A percentile compares a stretch with the other conserved stretches of the same genome.
These are phyloP conservation scores for Glutinoglossum americanum DNA, from an alignment of 495 filamentous ascomycete genomes.

Conservation along the genomic window DNA sequence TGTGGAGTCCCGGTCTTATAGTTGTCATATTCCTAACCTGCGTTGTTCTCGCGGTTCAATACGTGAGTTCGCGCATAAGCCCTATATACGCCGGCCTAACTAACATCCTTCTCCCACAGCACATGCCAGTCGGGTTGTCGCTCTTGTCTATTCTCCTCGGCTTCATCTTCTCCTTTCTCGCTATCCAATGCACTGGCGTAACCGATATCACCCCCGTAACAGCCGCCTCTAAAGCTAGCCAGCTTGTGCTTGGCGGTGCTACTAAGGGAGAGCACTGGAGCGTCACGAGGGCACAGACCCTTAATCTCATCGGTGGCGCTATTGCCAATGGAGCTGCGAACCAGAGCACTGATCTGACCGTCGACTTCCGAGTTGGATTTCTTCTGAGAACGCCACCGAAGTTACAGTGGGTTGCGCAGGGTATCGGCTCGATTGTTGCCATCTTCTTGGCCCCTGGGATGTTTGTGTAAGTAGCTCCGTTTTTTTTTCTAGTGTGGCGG, in stretches of 20 bases:
- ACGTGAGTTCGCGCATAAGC: constrained; percentile 14
- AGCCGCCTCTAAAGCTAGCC: constrained; percentile 42
- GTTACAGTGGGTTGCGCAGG: constrained; percentile 42
- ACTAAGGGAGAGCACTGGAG: constrained; percentile 26
- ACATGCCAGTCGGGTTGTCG: constrained; percentile 26
- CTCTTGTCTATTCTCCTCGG: constrained; percentile 38
- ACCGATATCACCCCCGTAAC: constrained; percentile 45
- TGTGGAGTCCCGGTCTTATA: constrained; percentile 33
- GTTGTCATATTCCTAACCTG: constrained; percentile 29
- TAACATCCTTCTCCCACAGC: neutral
- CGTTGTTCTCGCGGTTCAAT: constrained; percentile 37
- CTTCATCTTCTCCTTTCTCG: constrained; percentile 48
- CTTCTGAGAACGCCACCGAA: constrained; percentile 37
- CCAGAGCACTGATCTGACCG: constrained; percentile 29
- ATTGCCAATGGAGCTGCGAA: constrained; percentile 36
- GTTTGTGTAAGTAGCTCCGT: constrained; percentile 21
- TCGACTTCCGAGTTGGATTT: constrained; percentile 42
- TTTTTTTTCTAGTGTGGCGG: no score
- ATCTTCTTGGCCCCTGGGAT: constrained; percentile 41
- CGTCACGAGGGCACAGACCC: constrained; percentile 27
- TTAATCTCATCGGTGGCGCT: constrained; percentile 42
- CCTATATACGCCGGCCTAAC: no score
- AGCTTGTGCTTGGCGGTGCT: constrained; percentile 41
- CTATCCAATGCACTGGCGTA: constrained; percentile 39
- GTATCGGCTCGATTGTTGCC: constrained; percentile 34